These are phyloP conservation scores for Byssochlamys sp. DNA, from an alignment of 2,329 filamentous ascomycete genomes.

Conservation along the genomic window DNA sequence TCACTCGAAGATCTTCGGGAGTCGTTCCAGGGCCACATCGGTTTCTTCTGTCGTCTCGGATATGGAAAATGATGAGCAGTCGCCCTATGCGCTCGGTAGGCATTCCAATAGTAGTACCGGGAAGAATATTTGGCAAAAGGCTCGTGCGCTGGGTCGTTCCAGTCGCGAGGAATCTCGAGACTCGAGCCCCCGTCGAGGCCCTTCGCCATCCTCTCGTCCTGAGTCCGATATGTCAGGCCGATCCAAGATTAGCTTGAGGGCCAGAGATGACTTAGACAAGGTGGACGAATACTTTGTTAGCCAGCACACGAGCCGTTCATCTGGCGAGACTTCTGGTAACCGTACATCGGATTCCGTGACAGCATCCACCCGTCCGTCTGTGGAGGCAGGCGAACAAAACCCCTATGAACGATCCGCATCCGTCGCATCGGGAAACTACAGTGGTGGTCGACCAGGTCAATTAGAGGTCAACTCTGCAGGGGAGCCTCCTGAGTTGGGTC, in stretches of 20 bases:
- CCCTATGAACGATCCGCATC: slow-evolving; percentile 30
- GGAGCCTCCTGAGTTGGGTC: slow-evolving; percentile 27
- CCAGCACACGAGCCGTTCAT: slow-evolving; percentile 17
- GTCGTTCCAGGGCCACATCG: slow-evolving; percentile 20
- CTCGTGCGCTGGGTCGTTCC: slow-evolving; percentile 14
- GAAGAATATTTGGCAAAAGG: slow-evolving; percentile 18
- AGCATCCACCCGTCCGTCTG: slow-evolving; percentile 29
- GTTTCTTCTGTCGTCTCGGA: slow-evolving; percentile 26
- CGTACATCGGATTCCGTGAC: slow-evolving; percentile 18
- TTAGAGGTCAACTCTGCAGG: slow-evolving; percentile 22
- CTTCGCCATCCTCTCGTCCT: slow-evolving; percentile 30
- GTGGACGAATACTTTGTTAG: slow-evolving; percentile 37
- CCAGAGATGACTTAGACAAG: slow-evolving; percentile 46
- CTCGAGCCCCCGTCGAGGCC: slow-evolving; percentile 25
- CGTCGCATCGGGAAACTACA: slow-evolving; percentile 29
- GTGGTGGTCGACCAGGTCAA: slow-evolving; percentile 28
- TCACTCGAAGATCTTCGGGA: slow-evolving; percentile 30
- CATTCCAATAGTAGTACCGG: slow-evolving; percentile 30
- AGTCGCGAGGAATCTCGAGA: slow-evolving; percentile 28
- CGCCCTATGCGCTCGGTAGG: slow-evolving; percentile 18
- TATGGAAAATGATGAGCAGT: slow-evolving; percentile 30
- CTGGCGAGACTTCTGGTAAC: slow-evolving; percentile 17
- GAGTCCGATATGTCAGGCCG: slow-evolving; percentile 46
- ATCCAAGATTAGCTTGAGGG: slow-evolving; percentile 44
- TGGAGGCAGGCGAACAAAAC: slow-evolving; percentile 20